Evolutionary conservation across 2,329 filamentous ascomycete species (phyloP).

Genomic region (Ophiostoma ips): DNA sequence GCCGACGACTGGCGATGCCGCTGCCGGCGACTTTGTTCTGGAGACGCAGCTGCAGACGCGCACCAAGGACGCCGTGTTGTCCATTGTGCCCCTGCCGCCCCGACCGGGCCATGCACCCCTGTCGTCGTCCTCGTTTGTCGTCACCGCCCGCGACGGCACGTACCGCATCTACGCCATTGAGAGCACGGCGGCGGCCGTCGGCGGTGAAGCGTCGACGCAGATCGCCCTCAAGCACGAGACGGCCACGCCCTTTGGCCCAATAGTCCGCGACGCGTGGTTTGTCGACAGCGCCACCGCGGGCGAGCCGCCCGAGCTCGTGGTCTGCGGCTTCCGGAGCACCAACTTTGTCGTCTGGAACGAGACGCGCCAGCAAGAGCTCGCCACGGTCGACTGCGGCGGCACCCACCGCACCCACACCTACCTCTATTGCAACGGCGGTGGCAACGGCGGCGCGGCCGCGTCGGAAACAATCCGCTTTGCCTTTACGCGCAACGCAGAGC

Average conservation of each 20-base stretch:
- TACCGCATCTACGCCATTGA: slow-evolving; percentile 47
- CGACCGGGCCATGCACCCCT: slow-evolving; percentile 14
- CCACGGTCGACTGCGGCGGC: slow-evolving; percentile 68
- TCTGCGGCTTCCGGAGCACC: slow-evolving; percentile 71
- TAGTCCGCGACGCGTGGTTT: slow-evolving; percentile 62
- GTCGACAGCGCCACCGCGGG: slow-evolving; percentile 17
- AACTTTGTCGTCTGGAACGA: slow-evolving; percentile 75
- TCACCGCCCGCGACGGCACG: slow-evolving; percentile 63
- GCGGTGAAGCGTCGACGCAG: background rate
- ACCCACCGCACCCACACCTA: slow-evolving; percentile 65
- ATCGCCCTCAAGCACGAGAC: slow-evolving; percentile 51
- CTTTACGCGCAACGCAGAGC: slow-evolving; percentile 56
- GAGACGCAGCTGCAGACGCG: slow-evolving; percentile 16
- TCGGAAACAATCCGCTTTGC: slow-evolving; percentile 38
- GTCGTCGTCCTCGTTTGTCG: slow-evolving; percentile 45
- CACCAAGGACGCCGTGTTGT: slow-evolving; percentile 44
- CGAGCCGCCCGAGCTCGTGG: slow-evolving; percentile 44
- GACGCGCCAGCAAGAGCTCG: slow-evolving; percentile 52
- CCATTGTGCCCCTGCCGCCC: slow-evolving; percentile 36
- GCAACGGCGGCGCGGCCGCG: slow-evolving; percentile 10
- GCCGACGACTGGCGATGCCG: background rate
- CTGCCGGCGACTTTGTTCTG: slow-evolving; percentile 2
- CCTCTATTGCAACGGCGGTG: slow-evolving; percentile 1
- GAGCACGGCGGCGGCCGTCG: background rate
- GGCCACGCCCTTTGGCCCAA: slow-evolving; percentile 55